Evolutionary conservation across 805 yeast genomes (phyloP), one percentile per base, ranked within the genome.

Genomic region (baker's yeast (Saccharomyces cerevisiae)): DNA sequence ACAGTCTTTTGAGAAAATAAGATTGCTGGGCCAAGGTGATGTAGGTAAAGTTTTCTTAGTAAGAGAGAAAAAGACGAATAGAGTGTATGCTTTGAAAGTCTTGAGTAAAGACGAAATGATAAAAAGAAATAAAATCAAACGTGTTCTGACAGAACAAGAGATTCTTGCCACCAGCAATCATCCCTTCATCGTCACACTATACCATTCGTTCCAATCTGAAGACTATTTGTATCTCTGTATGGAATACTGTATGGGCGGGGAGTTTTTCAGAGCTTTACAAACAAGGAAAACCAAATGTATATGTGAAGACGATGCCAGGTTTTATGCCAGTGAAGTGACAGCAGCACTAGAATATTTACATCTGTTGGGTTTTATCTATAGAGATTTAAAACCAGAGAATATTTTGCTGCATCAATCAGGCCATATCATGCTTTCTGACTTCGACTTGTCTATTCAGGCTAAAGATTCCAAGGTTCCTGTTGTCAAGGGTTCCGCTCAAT

Each of bases 171-270:
- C 97, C 1, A 85, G 92, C 32, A 91, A 91, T 68, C 98, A 95
- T 70, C 99, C 99, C 0, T 94, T 95, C 66, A 95, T 94, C 61
- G 98, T 94, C 31, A 89, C 99, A 0, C 75, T 94, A 28, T 92
- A 94, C 66, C 99, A 94, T 70, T 90, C 97, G 0, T 94, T 94
- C 74, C 99, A 94, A 71, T 86, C 96, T 4, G 94, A 89, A 56
- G 97, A 91, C 62, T 83, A 87, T 65, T 72, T 94, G 10, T 94
- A 90, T 63, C 79, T 94, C 43, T 94, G 99, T 71, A 92, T 95
- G 96, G 99, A 94, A 69, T 94, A 92, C 65, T 94, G 99, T 67
- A 89, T 94, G 90, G 99, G 99, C 30, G 99, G 99, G 48, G 99
- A 95, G 71, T 94, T 94, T 65, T 94, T 94, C 76, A 76, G 98